Evolutionary conservation across 371 early-diverging fungal species (phyloP).

Genomic region (Actinomortierella wolfii): DNA sequence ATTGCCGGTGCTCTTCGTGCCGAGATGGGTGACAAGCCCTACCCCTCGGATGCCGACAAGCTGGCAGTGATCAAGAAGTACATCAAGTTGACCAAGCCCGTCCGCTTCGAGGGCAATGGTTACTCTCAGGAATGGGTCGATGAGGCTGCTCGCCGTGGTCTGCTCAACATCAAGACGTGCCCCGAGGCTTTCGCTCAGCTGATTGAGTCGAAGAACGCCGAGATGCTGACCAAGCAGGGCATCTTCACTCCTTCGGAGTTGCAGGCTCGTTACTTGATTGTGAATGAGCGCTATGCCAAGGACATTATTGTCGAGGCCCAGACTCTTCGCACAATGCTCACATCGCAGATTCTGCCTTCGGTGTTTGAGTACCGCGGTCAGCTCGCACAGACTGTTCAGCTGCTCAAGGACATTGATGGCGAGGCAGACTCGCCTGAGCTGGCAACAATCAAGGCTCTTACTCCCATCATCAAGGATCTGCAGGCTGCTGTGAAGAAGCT

Average conservation of each 20-base stretch:
- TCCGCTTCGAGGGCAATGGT: constrained; percentile 97
- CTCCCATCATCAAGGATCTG: constrained; percentile 63
- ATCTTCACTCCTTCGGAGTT: constrained; percentile 87
- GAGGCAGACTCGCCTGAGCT: constrained; percentile 74
- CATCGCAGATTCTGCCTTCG: constrained; percentile 87
- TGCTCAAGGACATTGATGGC: constrained; percentile 62
- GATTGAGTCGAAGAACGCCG: constrained; percentile 65
- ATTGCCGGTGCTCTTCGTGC: constrained; percentile 73
- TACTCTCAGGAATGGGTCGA: constrained; percentile 86
- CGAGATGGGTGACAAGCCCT: constrained; percentile 78
- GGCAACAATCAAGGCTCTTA: constrained; percentile 67
- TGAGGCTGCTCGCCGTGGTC: constrained; percentile 86
- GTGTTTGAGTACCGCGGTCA: constrained; percentile 86
- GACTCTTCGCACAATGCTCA: constrained; percentile 81
- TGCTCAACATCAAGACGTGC: constrained; percentile 89
- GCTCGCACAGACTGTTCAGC: constrained; percentile 75
- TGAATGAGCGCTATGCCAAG: constrained; percentile 94
- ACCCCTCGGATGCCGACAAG: constrained; percentile 84
- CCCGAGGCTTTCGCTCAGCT: constrained; percentile 87
- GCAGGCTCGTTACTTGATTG: constrained; percentile 91
- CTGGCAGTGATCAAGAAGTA: constrained; percentile 84
- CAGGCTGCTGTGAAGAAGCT: constrained; percentile 59
- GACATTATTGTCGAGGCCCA: constrained; percentile 93
- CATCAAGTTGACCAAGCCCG: constrained; percentile 80
- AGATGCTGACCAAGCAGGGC: constrained; percentile 72